Evolutionary conservation across 768 basidiomycete species (phyloP).

Genomic region (Phlebiopsis flavidoalba): DNA sequence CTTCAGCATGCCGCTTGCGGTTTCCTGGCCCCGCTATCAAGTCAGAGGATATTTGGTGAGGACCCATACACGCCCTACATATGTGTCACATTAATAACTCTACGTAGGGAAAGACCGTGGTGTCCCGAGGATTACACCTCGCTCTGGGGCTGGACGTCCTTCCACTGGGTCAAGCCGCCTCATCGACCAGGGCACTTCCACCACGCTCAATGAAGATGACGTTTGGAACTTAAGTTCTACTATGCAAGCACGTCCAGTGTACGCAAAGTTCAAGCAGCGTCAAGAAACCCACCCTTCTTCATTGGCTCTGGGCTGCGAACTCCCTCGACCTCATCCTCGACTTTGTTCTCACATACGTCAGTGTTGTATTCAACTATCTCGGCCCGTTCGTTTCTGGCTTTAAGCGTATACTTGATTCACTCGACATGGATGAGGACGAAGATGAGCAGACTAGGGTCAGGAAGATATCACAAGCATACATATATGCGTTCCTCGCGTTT

Average conservation of each 20-base stretch:
- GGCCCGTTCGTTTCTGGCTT: conserved; percentile 84
- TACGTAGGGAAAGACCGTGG: conserved; percentile 44
- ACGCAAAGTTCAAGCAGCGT: conserved; percentile 38
- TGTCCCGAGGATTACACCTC: conserved; percentile 75
- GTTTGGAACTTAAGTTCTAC: conserved; percentile 71
- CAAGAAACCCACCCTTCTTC: conserved; percentile 35
- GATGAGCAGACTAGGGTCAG: conserved; percentile 22
- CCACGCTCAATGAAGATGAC: conserved; percentile 64
- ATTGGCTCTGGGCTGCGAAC: conserved; percentile 40
- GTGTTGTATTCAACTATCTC: conserved; percentile 72
- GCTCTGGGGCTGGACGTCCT: conserved; percentile 68
- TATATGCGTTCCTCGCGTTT: conserved; percentile 77
- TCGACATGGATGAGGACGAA: conserved; percentile 27
- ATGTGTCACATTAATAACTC: neutral
- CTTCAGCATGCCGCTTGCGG: conserved; percentile 57
- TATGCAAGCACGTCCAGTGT: conserved; percentile 60
- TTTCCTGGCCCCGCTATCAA: conserved; percentile 53
- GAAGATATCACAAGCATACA: conserved; percentile 57
- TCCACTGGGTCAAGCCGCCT: conserved; percentile 69
- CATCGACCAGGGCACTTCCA: conserved; percentile 41
- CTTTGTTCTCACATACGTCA: conserved; percentile 58
- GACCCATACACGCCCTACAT: conserved; percentile 3
- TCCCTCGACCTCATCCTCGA: conserved; percentile 52
- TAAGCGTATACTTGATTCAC: conserved; percentile 64
- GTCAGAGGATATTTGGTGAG: conserved; percentile 60